Conservation (phyloP, 2,329 filamentous ascomycete genomes). For the Teratosphaeria gauchensis region DNA sequence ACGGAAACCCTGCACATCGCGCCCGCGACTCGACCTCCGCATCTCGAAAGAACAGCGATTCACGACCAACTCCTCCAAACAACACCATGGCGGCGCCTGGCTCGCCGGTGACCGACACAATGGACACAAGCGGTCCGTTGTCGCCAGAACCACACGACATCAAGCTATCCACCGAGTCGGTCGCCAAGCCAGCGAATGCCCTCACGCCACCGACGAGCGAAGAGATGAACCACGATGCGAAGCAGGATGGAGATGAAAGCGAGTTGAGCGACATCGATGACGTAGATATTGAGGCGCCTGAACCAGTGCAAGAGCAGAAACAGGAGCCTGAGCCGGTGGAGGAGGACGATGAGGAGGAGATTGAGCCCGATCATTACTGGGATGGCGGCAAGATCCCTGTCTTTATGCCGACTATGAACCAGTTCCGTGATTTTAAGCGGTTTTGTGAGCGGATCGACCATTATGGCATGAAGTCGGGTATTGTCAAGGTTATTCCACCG, state of each 20-base stretch:
- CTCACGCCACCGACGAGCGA: conserved; percentile 44
- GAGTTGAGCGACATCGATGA: conserved; percentile 35
- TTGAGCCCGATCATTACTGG: conserved; percentile 80
- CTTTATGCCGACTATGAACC: conserved; percentile 89
- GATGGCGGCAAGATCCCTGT: conserved; percentile 75
- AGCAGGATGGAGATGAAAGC: conserved; percentile 33
- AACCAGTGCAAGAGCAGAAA: background rate
- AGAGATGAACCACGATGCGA: conserved; percentile 33
- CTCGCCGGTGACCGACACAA: background rate
- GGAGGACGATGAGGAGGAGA: conserved; percentile 43
- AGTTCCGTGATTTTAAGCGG: conserved; percentile 87
- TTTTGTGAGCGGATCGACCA: conserved; percentile 85
- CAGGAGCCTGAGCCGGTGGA: conserved; percentile 29
- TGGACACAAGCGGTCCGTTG: conserved; percentile 9
- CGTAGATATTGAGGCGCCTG: background rate
- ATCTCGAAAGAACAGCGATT: background rate
- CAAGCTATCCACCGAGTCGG: conserved; percentile 9
- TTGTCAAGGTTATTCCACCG: conserved; percentile 90
- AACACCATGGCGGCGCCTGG: conserved; percentile 4
- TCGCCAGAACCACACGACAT: conserved; percentile 16
- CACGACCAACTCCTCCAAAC: background rate
- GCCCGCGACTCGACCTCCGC: background rate
- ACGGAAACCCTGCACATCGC: background rate
- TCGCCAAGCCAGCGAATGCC: conserved; percentile 24
- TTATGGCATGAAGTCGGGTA: conserved; percentile 95